Evolutionary conservation across 2,329 filamentous ascomycete genomes (phyloP), one percentile per base, ranked within the genome.

Genomic region (Epichloe brachyelytri): DNA sequence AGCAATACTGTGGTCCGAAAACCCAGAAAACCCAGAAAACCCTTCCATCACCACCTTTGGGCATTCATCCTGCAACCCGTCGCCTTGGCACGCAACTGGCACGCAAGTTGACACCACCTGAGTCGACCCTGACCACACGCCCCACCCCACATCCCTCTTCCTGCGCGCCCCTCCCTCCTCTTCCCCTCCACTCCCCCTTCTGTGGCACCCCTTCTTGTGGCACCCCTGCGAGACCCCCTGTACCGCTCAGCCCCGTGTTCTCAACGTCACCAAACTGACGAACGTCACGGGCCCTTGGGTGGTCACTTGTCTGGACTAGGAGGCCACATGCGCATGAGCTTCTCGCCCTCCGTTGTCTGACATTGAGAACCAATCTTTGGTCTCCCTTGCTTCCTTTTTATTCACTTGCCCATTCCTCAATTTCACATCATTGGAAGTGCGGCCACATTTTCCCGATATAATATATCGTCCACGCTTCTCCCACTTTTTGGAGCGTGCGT

Each of bases 241-340:
- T 40, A 52, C 56, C 56, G 59, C 63, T 70, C 68, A 71, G 68
- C 69, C 69, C 70, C 69, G 67, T 68, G 65, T 59, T 62, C 61
- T 58, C 59, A 69, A 71, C 68, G 67, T 71, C 68, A 69, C 64
- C 62, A 58, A 58, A 63, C 62, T 65, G 63, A 68, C 63, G 63
- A 64, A 63, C 53, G 60, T 62, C 59, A 60, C 58, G 56, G 59
- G 53, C 57, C 57, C 56, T 57, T 55, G 43, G 55, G 53, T 46
- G 59, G 61, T 62, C 62, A 62, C 58, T 65, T 56, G 57, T 57
- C 54, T 53, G 53, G 36, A 43, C 44, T 33, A 39, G 36, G 37
- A 58, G 57, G 55, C 54, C 61, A 64, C 63, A 65, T 63, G 62
- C 61, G 59, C 60, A 61, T 55, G 53, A 48, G 41, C 56, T 54